Base-by-base conservation (phyloP, 371 early-diverging fungal species). In the Entomophthora muscae region DNA sequence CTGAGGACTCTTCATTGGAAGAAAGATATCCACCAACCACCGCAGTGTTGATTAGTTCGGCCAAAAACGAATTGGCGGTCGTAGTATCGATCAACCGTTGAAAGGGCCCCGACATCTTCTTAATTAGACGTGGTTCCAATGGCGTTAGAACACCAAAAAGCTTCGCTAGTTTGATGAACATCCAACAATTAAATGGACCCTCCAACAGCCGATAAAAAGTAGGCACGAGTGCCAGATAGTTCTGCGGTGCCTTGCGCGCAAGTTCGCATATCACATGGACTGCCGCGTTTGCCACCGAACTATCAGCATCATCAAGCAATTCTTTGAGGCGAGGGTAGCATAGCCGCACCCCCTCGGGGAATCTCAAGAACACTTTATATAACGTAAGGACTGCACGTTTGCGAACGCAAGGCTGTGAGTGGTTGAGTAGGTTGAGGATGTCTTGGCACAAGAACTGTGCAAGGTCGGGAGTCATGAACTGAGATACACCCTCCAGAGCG, bases 121-220 rank as follows among this genome's bases (percentile, higher is more conserved):
- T 89, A 52, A 87, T 84, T 65, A 97, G 72, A 26, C 98, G 82
- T 13, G 98, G 96, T 69, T 97, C 98, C 2, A 87, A 75, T 3
- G 95, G 93, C 3, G 92, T 85, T 66, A 97, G 76, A 1, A 87
- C 81, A 1, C 91, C 92, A 79, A 97, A 95, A 75, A 97, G 74
- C 72, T 97, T 97, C 66, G 95, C 90, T 28, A 95, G 89, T 69
- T 97, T 97, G 73, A 97, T 95, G 27, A 93, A 78, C 89, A 95
- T 93, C 98, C 96, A 97, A 73, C 94, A 95, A 72, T 95, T 95
- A 13, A 80, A 75, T 2, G 90, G 86, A 13, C 86, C 83, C 0
- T 89, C 93, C 63, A 97, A 70, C 53, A 95, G 75, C 5, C 83
- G 85, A 71, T 89, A 97, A 1, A 97, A 76, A 53, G 91, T 90